Evolutionary conservation across 257 asterid genomes (phyloP).

Genomic region (Verbascum thapsus): DNA sequence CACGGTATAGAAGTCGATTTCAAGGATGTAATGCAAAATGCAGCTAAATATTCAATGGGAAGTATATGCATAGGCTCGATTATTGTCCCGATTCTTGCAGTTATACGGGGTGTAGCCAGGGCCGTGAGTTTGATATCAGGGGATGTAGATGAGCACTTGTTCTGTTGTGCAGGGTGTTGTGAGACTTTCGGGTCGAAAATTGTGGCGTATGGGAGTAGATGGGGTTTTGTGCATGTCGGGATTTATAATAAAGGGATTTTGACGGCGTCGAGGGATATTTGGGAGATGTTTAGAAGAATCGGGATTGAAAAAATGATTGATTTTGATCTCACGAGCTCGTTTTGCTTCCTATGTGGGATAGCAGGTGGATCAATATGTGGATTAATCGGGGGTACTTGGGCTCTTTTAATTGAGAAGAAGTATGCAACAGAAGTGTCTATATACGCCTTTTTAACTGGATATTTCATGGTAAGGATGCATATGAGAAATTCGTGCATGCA

Average conservation of each 20-base stretch:
- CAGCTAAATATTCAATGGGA: conserved; percentile 47
- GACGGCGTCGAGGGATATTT: conserved; percentile 54
- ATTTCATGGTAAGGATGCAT: conserved; percentile 43
- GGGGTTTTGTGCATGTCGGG: conserved; percentile 68
- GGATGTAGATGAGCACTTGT: conserved; percentile 66
- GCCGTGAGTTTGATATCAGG: conserved; percentile 43
- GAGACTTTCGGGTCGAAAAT: conserved; percentile 42
- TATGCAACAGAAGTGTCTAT: conserved; percentile 52
- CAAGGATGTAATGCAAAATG: conserved; percentile 31
- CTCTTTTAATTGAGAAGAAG: conserved; percentile 40
- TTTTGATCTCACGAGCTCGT: conserved; percentile 60
- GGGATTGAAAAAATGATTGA: conserved; percentile 54
- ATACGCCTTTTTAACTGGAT: conserved; percentile 56
- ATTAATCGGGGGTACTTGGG: conserved; percentile 56
- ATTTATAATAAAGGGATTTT: conserved; percentile 54
- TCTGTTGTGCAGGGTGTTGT: conserved; percentile 58
- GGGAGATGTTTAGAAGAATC: conserved; percentile 53
- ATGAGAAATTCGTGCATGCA: no score
- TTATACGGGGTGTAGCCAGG: conserved; percentile 48
- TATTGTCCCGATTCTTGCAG: conserved; percentile 42
- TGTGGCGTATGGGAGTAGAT: conserved; percentile 47
- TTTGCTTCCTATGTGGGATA: conserved; percentile 64
- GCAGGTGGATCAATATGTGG: conserved; percentile 54
- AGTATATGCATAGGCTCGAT: conserved; percentile 57
- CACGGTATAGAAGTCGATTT: conserved; percentile 45